Conservation (phyloP, 2,329 filamentous ascomycete genomes). For the Alternaria incomplexa region DNA sequence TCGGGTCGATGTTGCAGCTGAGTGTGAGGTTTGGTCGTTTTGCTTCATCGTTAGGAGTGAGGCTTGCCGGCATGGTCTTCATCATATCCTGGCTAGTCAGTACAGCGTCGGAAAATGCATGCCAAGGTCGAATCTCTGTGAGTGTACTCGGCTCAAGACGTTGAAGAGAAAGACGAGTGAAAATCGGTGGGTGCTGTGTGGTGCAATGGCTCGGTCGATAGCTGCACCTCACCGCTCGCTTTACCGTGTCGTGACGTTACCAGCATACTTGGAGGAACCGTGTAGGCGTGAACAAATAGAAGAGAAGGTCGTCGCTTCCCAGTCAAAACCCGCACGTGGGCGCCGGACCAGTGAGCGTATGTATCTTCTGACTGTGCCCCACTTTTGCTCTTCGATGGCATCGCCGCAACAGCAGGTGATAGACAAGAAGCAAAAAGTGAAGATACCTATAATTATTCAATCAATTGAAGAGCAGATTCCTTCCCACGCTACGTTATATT, state of each 20-base stretch:
- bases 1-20: not conserved
- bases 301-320: not conserved
- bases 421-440: not conserved
- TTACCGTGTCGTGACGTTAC: not conserved
- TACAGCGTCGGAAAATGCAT: too few relatives aligned
- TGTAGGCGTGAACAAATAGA: not conserved
- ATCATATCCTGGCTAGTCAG: not conserved
- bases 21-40: too few relatives aligned
- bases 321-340: not conserved
- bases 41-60: not conserved
- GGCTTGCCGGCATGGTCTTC: not conserved
- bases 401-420: not conserved
- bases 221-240: not conserved
- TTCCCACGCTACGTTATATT: conserved; percentile 33
- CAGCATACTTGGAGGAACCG: not conserved
- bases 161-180: not conserved
- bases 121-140: too few relatives aligned
- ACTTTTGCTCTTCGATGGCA: not conserved
- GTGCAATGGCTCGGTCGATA: not conserved
- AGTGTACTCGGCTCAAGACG: not conserved
- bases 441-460: not conserved
- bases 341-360: not conserved
- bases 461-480: conserved; percentile 10
- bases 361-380: not conserved
- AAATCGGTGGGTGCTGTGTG: not conserved